Conservation (phyloP, 2,329 filamentous ascomycete genomes). For the Cercospora brassicicola region DNA sequence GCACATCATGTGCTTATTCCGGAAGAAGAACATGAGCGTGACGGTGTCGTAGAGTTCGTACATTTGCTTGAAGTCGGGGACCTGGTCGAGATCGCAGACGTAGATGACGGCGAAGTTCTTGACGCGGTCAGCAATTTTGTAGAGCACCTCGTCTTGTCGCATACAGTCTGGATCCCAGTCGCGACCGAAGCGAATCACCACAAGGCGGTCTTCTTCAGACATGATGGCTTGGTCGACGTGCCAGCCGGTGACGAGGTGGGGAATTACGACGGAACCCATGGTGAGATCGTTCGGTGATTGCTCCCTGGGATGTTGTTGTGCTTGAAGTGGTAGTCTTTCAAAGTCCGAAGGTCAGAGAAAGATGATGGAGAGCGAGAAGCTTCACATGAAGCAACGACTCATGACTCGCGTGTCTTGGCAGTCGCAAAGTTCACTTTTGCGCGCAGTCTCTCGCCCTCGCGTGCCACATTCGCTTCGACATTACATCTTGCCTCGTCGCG, state of each 20-base stretch:
- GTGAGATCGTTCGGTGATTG: slow-evolving; percentile 13
- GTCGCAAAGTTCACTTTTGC: slow-evolving; percentile 6
- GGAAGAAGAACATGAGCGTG: slow-evolving; percentile 96
- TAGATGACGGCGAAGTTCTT: slow-evolving; percentile 94
- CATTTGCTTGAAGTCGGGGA: slow-evolving; percentile 94
- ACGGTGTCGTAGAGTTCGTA: slow-evolving; percentile 79
- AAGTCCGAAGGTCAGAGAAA: background rate
- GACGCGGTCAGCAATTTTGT: slow-evolving; percentile 87
- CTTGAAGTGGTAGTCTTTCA: background rate
- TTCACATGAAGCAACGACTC: slow-evolving; percentile 1
- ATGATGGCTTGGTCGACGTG: slow-evolving; percentile 97
- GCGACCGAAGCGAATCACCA: slow-evolving; percentile 89
- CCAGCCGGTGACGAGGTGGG: slow-evolving; percentile 89
- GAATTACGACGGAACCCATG: slow-evolving; percentile 86
- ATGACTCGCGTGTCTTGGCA: slow-evolving; percentile 5
- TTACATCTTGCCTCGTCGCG: background rate
- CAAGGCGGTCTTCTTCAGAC: slow-evolving; percentile 84
- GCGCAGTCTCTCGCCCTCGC: background rate
- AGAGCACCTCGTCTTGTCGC: slow-evolving; percentile 88
- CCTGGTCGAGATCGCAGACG: slow-evolving; percentile 86
- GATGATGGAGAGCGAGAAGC: slow-evolving; percentile 1
- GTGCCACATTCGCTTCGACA: background rate
- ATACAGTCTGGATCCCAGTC: slow-evolving; percentile 81
- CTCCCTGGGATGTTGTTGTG: background rate
- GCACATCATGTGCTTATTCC: slow-evolving; percentile 99